Percentiles rank a stretch among this genome's conserved stretches.
Evolutionary conservation across 768 basidiomycete genomes (phyloP).

Genomic region (Suillus cothurnatus): DNA sequence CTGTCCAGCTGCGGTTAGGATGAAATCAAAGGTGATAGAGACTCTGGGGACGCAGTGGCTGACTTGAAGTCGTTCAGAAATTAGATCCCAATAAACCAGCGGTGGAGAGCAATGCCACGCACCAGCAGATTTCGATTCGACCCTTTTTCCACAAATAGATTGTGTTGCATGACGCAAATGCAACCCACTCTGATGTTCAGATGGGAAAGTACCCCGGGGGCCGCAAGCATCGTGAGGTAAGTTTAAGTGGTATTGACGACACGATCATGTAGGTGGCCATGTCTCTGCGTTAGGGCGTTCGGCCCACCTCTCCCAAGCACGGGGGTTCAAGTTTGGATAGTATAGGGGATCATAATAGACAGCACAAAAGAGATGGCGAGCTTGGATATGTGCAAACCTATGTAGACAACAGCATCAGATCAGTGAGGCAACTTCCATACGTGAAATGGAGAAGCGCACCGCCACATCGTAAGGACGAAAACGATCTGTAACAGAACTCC

Average conservation of each 20-base stretch:
- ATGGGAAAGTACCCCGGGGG: not conserved
- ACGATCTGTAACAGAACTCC: constrained; percentile 47
- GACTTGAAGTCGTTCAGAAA: not conserved
- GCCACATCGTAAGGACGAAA: constrained; percentile 56
- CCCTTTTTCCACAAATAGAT: constrained; percentile 9
- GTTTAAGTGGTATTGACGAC: not conserved
- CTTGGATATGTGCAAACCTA: constrained; percentile 47
- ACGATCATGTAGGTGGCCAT: constrained; percentile 31
- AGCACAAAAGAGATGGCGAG: constrained; percentile 63
- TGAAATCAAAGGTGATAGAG: not conserved
- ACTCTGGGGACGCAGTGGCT: not conserved
- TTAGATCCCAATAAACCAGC: constrained; percentile 10
- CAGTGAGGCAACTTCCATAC: constrained; percentile 4
- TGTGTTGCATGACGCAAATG: constrained; percentile 17
- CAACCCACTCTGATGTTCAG: not conserved
- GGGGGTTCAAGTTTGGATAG: constrained; percentile 64
- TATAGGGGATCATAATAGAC: constrained; percentile 80
- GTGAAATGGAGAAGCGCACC: constrained; percentile 40
- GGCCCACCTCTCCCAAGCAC: constrained; percentile 48
- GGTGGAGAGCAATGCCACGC: not conserved
- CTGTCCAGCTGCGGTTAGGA: not conserved
- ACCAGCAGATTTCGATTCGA: constrained; percentile 3
- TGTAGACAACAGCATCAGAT: constrained; percentile 28
- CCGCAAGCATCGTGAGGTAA: not conserved
- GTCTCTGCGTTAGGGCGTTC: constrained; percentile 20